These are phyloP conservation scores for Neurospora sp. DNA, from an alignment of 495 filamentous ascomycete species.

Conservation along the genomic window DNA sequence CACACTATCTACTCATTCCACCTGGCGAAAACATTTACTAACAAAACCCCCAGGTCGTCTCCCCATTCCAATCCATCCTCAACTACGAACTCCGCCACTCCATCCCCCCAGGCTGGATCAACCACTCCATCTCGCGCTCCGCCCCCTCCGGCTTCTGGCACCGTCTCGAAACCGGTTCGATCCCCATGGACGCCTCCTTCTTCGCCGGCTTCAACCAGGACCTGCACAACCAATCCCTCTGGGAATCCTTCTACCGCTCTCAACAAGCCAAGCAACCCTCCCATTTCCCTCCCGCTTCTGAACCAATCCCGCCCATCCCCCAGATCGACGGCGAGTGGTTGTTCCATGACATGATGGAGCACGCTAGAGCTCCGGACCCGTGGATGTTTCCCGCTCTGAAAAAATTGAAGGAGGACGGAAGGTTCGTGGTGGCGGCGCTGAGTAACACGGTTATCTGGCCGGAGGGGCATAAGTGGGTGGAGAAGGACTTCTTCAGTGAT, in stretches of 20 bases:
- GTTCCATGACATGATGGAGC: constrained; percentile 88
- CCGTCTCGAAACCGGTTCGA: constrained; percentile 63
- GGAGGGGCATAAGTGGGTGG: constrained; percentile 46
- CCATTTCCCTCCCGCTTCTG: not conserved
- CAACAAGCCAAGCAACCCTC: constrained; percentile 26
- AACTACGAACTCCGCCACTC: constrained; percentile 68
- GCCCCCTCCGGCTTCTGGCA: constrained; percentile 85
- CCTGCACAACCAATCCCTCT: constrained; percentile 52
- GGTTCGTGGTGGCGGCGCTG: constrained; percentile 69
- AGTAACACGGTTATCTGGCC: constrained; percentile 85
- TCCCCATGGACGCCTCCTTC: constrained; percentile 61
- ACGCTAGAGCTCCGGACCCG: constrained; percentile 61
- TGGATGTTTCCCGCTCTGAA: constrained; percentile 81
- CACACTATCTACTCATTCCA: too few species aligned
- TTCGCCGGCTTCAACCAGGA: constrained; percentile 69
- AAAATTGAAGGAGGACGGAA: constrained; percentile 49
- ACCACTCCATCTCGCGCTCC: constrained; percentile 71
- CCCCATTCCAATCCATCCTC: constrained; percentile 85
- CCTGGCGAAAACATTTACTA: not conserved
- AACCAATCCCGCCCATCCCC: constrained; percentile 52
- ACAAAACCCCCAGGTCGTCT: constrained; percentile 54
- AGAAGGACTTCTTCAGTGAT: constrained; percentile 25
- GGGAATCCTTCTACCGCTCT: constrained; percentile 42
- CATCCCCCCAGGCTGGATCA: constrained; percentile 84
- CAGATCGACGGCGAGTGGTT: constrained; percentile 67